phyloP scores from a whole-genome alignment of 2,329 filamentous ascomycete species.

The Aureobasidium sp. region DNA sequence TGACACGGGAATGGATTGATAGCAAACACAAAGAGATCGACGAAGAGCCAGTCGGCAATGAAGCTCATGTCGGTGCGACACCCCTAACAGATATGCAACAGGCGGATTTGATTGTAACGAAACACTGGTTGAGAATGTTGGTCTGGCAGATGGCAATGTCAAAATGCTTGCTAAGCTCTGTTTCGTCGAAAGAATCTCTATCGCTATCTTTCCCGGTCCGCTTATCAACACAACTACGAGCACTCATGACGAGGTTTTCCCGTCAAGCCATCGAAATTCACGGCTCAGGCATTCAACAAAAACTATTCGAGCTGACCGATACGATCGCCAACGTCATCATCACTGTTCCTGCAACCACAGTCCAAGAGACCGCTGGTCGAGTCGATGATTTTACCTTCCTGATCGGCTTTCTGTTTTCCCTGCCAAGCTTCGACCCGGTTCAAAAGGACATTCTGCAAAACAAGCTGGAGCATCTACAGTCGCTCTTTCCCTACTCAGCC shows the following conservation, averaged over 20 bases:
- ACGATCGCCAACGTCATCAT: conserved; percentile 51
- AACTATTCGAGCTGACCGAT: conserved; percentile 52
- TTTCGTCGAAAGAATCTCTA: conserved; percentile 19
- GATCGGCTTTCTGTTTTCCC: conserved; percentile 15
- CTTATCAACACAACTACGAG: conserved; percentile 35
- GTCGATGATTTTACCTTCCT: conserved; percentile 41
- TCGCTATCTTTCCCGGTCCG: conserved; percentile 38
- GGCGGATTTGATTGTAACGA: conserved; percentile 42
- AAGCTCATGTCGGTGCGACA: conserved; percentile 6
- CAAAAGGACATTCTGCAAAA: conserved; percentile 15
- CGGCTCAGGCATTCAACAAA: conserved; percentile 48
- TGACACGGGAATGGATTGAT: conserved; percentile 38
- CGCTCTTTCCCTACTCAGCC: conserved; percentile 12
- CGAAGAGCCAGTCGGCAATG: conserved; percentile 22
- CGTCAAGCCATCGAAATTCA: conserved; percentile 44
- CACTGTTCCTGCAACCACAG: conserved; percentile 39
- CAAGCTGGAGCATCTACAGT: conserved; percentile 16
- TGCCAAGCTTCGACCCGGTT: conserved; percentile 14
- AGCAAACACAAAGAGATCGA: conserved; percentile 37
- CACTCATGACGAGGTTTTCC: conserved; percentile 34
- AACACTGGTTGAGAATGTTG: conserved; percentile 41
- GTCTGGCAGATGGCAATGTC: conserved; percentile 44
- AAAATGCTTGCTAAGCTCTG: conserved; percentile 35
- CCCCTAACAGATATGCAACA: conserved; percentile 36
- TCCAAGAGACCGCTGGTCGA: conserved; percentile 38